Conservation (phyloP, 331 rosid genomes). For the Stylosanthes scabra region DNA sequence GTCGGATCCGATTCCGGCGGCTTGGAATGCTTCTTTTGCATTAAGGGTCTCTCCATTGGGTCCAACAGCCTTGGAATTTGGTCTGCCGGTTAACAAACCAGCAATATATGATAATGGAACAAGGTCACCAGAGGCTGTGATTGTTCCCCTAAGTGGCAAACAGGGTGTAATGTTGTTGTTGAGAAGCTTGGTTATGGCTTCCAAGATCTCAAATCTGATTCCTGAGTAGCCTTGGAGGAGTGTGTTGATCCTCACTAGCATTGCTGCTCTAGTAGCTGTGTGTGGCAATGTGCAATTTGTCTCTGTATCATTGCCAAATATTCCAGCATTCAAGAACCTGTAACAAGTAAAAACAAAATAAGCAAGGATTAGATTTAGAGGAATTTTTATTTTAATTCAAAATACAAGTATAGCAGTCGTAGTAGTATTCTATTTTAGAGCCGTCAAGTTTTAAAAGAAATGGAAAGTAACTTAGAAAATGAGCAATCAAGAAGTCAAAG, state of each 20-base stretch:
- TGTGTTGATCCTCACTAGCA: conserved; percentile 86
- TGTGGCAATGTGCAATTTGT: conserved; percentile 73
- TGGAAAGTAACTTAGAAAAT: not conserved
- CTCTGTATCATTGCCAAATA: conserved; percentile 77
- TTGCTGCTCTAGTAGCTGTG: conserved; percentile 82
- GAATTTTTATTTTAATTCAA: too few relatives aligned
- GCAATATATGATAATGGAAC: conserved; percentile 91
- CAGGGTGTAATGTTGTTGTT: conserved; percentile 81
- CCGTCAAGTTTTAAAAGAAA: not conserved
- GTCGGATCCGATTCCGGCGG: conserved; percentile 58
- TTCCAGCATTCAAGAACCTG: conserved; percentile 92
- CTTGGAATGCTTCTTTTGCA: conserved; percentile 69
- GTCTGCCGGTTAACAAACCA: conserved; percentile 74
- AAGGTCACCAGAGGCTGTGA: conserved; percentile 92
- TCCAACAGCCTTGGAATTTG: conserved; percentile 73
- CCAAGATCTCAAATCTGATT: conserved; percentile 81
- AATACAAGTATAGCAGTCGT: not conserved
- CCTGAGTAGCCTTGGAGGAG: conserved; percentile 95
- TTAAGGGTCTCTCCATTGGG: conserved; percentile 61
- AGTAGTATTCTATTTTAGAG: not conserved
- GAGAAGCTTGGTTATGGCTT: conserved; percentile 75
- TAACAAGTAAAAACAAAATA: not conserved
- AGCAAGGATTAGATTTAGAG: not conserved
- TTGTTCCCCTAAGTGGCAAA: conserved; percentile 84
- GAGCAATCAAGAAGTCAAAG: conserved; percentile 6